These are phyloP conservation scores for Tylopilus balloui DNA, from an alignment of 768 basidiomycete species.

Conservation along the genomic window DNA sequence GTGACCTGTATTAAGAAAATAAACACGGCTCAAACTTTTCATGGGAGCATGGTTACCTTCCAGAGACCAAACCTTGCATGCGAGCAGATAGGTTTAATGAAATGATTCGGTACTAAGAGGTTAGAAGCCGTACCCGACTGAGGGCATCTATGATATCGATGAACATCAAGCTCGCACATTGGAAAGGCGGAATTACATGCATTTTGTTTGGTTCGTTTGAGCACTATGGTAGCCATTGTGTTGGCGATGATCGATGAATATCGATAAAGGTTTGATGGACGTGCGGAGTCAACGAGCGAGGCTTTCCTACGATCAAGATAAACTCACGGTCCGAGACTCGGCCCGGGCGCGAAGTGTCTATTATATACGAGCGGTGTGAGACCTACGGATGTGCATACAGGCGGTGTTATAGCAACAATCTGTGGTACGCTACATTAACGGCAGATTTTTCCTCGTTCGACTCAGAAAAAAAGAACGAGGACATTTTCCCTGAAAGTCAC, in stretches of 20 bases:
- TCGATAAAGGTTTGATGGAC: constrained; percentile 10
- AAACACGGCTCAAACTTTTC: not conserved
- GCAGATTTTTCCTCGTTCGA: no score
- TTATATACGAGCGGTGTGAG: no score
- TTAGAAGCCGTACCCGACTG: constrained; percentile 48
- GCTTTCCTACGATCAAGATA: not conserved
- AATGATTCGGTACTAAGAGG: not conserved
- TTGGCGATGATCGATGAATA: constrained; percentile 10
- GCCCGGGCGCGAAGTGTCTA: no score
- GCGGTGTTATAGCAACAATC: no score
- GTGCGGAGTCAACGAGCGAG: not conserved
- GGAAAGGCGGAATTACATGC: constrained; percentile 27
- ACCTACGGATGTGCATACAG: no score
- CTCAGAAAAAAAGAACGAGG: no score
- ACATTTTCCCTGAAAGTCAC: no score
- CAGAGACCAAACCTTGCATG: constrained; percentile 60
- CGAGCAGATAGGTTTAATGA: constrained; percentile 2
- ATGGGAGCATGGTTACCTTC: constrained; percentile 44
- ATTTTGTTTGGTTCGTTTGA: constrained; percentile 61
- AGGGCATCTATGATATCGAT: constrained; percentile 51
- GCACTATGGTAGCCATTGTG: constrained; percentile 47
- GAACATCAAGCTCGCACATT: not conserved
- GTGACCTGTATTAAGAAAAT: constrained; percentile 41
- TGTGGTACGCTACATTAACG: no score
- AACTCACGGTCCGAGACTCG: constrained; percentile 12